These are phyloP conservation scores for Monosporozyma servazzii DNA, from an alignment of 805 yeast genomes.

Conservation along the genomic window DNA sequence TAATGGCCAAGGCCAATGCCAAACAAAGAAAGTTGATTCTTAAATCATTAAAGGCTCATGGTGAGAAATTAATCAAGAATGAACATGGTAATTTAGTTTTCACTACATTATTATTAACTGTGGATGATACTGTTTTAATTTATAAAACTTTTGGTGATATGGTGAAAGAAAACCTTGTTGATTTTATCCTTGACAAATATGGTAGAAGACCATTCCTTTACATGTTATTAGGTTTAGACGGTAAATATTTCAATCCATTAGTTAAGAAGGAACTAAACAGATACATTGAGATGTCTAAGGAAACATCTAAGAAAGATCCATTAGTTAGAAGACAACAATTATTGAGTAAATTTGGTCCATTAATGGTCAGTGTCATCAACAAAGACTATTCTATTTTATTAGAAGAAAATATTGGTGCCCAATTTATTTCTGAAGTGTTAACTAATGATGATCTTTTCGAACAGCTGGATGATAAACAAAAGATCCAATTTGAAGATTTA, in stretches of 20 bases:
- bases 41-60: constrained; percentile 65
- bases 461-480: constrained; percentile 30
- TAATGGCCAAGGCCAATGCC: constrained; percentile 76
- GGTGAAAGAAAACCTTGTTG: constrained; percentile 45
- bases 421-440: constrained; percentile 68
- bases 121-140: constrained; percentile 86
- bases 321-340: constrained; percentile 67
- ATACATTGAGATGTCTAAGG: constrained; percentile 52
- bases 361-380: constrained; percentile 47
- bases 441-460: constrained; percentile 42
- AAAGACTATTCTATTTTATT: constrained; percentile 45
- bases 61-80: constrained; percentile 65
- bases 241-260: constrained; percentile 73
- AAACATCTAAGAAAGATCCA: constrained; percentile 80
- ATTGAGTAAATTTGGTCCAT: constrained; percentile 53
- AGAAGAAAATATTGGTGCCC: constrained; percentile 71
- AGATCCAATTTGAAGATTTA: constrained; percentile 37
- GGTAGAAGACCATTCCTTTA: constrained; percentile 86
- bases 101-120: constrained; percentile 69
- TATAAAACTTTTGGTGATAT: constrained; percentile 51
- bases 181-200: constrained; percentile 57
- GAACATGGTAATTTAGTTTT: constrained; percentile 81
- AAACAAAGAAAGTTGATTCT: constrained; percentile 82
- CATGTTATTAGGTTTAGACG: constrained; percentile 66
- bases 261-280: constrained; percentile 49